Evolutionary conservation across 805 yeast species (phyloP), one percentile per base, ranked within the genome.

Genomic region (Huiozyma naganishii): DNA sequence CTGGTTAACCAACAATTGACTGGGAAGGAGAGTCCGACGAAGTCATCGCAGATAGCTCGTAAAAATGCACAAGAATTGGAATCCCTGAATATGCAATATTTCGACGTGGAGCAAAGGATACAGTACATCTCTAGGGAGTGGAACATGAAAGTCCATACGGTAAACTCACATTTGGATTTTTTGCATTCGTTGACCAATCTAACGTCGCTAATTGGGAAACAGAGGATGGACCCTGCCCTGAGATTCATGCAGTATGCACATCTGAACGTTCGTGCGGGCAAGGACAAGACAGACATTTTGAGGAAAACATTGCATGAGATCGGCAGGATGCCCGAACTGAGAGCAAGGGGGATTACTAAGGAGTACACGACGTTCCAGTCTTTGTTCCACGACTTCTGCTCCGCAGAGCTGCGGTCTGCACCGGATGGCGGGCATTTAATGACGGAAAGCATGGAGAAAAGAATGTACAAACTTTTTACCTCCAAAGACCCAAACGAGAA

Each of bases 241-340:
- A 60, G 86, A 48, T 73, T 77, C 54, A 66, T 69, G 45, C 73
- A 72, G 34, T 67, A 77, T 43, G 71, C 81, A 1, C 77, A 75
- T 49, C 59, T 82, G 7, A 79, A 80, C 5, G 64, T 79, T 8
- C 72, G 67, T 52, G 76, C 83, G 6, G 83, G 83, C 0, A 60
- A 65, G 9, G 73, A 71, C 50, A 51, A 64, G 4, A 59, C 61
- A 27, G 74, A 74, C 37, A 70, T 78, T 0, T 73, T 69, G 50
- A 48, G 68, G 5, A 72, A 73, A 49, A 69, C 78, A 43, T 49
- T 82, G 28, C 68, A 72, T 41, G 80, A 80, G 45, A 70, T 83
- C 49, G 77, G 75, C 43, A 65, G 70, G 48, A 70, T 82, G 71
- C 79, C 83, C 2, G 70, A 68, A 7, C 55, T 69, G 2, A 72